Evolutionary conservation across 495 filamentous ascomycete genomes (phyloP).

Genomic region (Neurospora discreta): DNA sequence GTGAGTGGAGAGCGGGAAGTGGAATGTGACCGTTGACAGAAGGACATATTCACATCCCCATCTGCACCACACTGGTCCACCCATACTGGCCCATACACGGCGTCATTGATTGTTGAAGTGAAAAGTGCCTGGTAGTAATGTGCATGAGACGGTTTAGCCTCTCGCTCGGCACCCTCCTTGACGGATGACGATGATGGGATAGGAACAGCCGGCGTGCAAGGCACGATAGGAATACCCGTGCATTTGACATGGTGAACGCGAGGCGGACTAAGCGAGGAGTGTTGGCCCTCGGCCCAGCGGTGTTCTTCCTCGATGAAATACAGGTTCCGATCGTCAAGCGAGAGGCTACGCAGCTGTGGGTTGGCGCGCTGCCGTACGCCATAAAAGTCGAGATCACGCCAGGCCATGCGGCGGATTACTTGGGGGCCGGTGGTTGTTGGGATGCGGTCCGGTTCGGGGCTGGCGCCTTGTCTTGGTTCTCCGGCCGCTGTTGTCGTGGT

Average conservation of each 20-base stretch:
- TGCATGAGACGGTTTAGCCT: neutral
- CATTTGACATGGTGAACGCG: conserved; percentile 35
- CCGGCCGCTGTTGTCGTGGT: neutral
- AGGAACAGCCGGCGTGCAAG: neutral
- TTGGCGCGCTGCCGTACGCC: conserved; percentile 45
- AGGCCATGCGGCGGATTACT: conserved; percentile 46
- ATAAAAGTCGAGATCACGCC: conserved; percentile 45
- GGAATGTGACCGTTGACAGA: conserved; percentile 9
- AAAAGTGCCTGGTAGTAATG: neutral
- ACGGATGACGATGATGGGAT: neutral
- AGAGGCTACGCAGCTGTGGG: conserved; percentile 42
- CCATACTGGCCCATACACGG: conserved; percentile 42
- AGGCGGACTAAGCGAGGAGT: conserved; percentile 25
- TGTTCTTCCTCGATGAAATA: conserved; percentile 38
- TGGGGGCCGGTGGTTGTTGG: conserved; percentile 26
- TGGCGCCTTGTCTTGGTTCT: neutral
- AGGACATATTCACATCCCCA: conserved; percentile 34
- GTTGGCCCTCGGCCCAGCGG: conserved; percentile 35
- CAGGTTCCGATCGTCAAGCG: conserved; percentile 42
- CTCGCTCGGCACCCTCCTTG: neutral
- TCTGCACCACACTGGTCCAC: conserved; percentile 36
- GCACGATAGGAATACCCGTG: conserved; percentile 44
- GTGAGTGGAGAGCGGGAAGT: neutral
- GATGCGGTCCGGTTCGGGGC: neutral
- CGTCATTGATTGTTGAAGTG: conserved; percentile 7